Base-by-base conservation (phyloP, 495 filamentous ascomycete species). In the Lasiosphaeriaceae sp. region DNA sequence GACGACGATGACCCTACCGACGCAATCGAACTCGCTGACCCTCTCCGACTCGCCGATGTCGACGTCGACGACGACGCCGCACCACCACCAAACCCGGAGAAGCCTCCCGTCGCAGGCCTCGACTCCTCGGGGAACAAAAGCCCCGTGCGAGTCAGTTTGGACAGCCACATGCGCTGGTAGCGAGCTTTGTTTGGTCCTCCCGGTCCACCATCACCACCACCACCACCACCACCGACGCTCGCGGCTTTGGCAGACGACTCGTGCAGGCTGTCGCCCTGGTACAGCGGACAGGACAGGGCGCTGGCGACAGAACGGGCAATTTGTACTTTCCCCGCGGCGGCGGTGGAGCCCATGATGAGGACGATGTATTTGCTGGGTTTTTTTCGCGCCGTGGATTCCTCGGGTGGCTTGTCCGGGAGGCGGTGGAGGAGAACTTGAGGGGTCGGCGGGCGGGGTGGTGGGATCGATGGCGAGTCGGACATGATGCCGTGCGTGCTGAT, bases 131-230 rank as follows among this genome's bases (percentile, higher is more conserved):
- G 63, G 53, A 65, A 65, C 9, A 65, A 41, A 14, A 48, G 34
- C 0, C 63, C 63, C 0, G 63, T 65, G 12, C 63, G 34, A 2
- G 59, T 62, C 59, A 65, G 53, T 26, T 65, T 65, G 17, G 52
- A 50, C 2, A 65, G 53, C 63, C 63, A 65, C 59, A 65, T 62
- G 20, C 59, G 47, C 43, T 59, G 63, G 31, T 65, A 65, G n/a
- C 63, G 45, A 6, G 17, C 55, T 46, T 59, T 45, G 24, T 60
- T 64, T 19, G 44, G 45, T 22, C 24, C 51, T 0, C n/a, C n/a
- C n/a, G n/a, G n/a, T n/a, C n/a, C n/a, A n/a, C n/a, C n/a, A n/a
- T n/a, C n/a, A n/a, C n/a, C n/a, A n/a, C n/a, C n/a, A n/a, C n/a
- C n/a, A 19, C 23, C 8, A 34, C 34, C n/a, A 35, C 16, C 44